Conservation (phyloP, 106 monocot genomes). For the Ottelia alismoides region DNA sequence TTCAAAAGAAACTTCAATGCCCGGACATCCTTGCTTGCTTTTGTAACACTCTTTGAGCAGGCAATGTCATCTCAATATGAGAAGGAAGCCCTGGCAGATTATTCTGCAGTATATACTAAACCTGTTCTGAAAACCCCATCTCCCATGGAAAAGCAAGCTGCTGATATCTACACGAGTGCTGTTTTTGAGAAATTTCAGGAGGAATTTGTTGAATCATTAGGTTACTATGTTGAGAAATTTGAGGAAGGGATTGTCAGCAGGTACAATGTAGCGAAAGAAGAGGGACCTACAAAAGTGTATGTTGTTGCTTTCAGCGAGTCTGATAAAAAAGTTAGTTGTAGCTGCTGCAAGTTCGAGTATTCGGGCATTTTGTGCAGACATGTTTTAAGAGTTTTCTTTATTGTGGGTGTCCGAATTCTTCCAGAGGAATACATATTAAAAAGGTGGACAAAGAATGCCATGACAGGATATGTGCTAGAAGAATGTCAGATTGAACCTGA, state of each 20-base stretch:
- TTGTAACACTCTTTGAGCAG: constrained; percentile 62
- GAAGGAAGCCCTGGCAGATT: constrained; percentile 73
- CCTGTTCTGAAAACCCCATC: constrained; percentile 68
- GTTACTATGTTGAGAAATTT: constrained; percentile 63
- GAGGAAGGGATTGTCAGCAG: constrained; percentile 49
- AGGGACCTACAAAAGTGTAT: constrained; percentile 27
- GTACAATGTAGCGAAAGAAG: constrained; percentile 61
- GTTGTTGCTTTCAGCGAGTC: constrained; percentile 37
- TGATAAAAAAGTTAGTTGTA: constrained; percentile 49
- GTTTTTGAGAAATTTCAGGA: constrained; percentile 87
- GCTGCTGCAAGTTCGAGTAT: constrained; percentile 72
- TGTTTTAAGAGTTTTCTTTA: constrained; percentile 59
- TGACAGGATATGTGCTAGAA: constrained; percentile 17
- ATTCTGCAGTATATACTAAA: constrained; percentile 36
- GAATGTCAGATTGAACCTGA: constrained; percentile 28
- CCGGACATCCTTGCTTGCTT: constrained; percentile 49
- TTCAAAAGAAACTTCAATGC: constrained; percentile 77
- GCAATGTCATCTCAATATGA: constrained; percentile 46
- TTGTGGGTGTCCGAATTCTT: constrained; percentile 53
- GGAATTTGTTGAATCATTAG: constrained; percentile 86
- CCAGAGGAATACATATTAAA: constrained; percentile 61
- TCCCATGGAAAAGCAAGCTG: constrained; percentile 78
- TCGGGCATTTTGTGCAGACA: constrained; percentile 85
- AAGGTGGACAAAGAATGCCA: constrained; percentile 68
- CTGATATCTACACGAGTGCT: constrained; percentile 52